Evolutionary conservation across 805 yeast genomes (phyloP).

Genomic region (Yarrowia deformans): DNA sequence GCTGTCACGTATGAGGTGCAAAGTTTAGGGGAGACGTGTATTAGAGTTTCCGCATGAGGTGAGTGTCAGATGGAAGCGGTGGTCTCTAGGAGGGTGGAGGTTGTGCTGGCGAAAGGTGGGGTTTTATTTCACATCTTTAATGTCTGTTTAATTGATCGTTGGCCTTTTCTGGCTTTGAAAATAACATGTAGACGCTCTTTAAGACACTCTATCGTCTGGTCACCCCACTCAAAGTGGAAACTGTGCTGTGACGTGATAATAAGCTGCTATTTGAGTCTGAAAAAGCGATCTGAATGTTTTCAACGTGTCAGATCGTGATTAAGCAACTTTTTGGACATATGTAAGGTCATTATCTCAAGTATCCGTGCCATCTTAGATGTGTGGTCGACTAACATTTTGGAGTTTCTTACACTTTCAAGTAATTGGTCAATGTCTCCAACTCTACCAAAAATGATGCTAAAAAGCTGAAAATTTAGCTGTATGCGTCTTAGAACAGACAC

Average conservation of each 20-base stretch:
- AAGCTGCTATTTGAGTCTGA: not conserved
- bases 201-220: not conserved
- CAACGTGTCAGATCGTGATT: too few species aligned
- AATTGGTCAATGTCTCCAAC: too few species aligned
- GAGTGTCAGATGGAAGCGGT: too few species aligned
- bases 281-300: not conserved
- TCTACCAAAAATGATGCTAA: not conserved
- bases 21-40: slow-evolving; percentile 12
- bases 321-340: too few species aligned
- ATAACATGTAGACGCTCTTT: too few species aligned
- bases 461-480: too few species aligned
- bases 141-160: too few species aligned
- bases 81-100: not conserved
- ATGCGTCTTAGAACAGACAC: too few species aligned
- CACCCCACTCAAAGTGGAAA: not conserved
- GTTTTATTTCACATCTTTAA: too few species aligned
- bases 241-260: not conserved
- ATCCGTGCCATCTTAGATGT: not conserved
- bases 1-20: slow-evolving; percentile 29
- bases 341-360: not conserved
- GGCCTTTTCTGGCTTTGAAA: too few species aligned
- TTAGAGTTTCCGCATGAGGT: not conserved
- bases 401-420: not conserved
- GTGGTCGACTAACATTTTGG: not conserved
- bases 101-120: not conserved